Percentiles rank a stretch among this genome's conserved stretches.
Conservation (phyloP, 1,284 basidiomycete species). For the Boletus austroedulis region DNA sequence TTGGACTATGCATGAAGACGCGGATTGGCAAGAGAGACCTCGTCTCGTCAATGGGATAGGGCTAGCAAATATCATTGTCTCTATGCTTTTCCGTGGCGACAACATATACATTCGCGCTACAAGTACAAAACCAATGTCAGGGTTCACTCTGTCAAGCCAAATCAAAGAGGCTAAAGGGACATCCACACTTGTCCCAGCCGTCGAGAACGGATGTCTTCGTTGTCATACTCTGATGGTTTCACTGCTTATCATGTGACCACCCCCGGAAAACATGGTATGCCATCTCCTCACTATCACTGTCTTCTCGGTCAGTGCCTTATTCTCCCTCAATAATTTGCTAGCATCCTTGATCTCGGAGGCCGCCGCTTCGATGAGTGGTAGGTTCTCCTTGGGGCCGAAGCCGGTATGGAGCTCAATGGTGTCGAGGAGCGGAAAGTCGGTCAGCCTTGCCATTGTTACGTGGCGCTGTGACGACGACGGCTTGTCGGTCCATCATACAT, state of each 20-base stretch:
- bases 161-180: not conserved
- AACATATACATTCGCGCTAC: no score
- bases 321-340: not conserved
- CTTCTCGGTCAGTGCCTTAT: conserved; percentile 8
- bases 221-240: conserved; percentile 4
- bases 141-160: conserved; percentile 4
- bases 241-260: not conserved
- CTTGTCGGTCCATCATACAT: not conserved
- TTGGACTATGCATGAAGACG: no score
- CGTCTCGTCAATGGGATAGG: no score
- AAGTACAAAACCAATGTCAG: not conserved
- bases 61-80: no score
- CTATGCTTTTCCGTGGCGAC: no score
- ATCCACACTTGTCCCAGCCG: not conserved
- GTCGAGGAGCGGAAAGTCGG: conserved; percentile 1
- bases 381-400: no score
- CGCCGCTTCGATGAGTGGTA: not conserved
- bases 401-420: not conserved
- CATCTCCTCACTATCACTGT: not conserved
- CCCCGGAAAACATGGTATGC: not conserved
- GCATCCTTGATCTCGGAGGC: not conserved
- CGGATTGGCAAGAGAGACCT: no score
- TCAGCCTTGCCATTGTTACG: not conserved
- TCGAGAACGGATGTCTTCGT: conserved; percentile 16
- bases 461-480: not conserved